phyloP scores from a whole-genome alignment of 495 filamentous ascomycete species.

The Penicillium flavigenum region DNA sequence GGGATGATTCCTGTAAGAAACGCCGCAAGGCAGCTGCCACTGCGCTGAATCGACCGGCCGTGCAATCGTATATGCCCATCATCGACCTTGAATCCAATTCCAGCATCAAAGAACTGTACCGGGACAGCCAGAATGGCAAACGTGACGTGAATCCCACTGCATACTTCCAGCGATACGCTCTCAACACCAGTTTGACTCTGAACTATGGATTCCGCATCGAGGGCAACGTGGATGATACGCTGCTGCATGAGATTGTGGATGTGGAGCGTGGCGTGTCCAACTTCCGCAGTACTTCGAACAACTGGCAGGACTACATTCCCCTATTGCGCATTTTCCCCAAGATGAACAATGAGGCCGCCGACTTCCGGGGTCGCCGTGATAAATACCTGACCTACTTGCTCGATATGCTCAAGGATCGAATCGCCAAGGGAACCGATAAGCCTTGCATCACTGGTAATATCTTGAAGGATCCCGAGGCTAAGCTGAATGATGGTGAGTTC shows the following conservation, averaged over 20 bases:
- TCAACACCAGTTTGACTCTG: constrained; percentile 64
- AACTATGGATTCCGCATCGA: constrained; percentile 66
- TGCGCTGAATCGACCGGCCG: constrained; percentile 64
- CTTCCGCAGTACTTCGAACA: constrained; percentile 65
- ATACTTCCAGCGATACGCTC: constrained; percentile 66
- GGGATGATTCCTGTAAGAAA: constrained; percentile 72
- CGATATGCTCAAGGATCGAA: constrained; percentile 58
- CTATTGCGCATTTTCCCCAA: constrained; percentile 58
- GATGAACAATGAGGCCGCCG: constrained; percentile 50
- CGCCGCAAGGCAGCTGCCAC: constrained; percentile 69
- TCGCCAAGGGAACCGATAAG: constrained; percentile 62
- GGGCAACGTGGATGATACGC: constrained; percentile 55
- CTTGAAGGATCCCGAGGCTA: constrained; percentile 62
- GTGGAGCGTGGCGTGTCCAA: constrained; percentile 64
- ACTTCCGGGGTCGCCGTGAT: constrained; percentile 55
- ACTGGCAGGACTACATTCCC: constrained; percentile 71
- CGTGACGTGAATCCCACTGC: constrained; percentile 62
- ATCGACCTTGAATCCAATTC: constrained; percentile 66
- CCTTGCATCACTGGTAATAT: constrained; percentile 71
- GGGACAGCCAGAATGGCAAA: constrained; percentile 54
- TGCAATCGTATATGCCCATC: constrained; percentile 69
- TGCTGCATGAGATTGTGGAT: constrained; percentile 61
- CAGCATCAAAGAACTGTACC: constrained; percentile 63
- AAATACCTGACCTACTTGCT: constrained; percentile 59
- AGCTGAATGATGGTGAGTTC: constrained; percentile 55